Evolutionary conservation across 345 rosid genomes (phyloP), one percentile per base, ranked within the genome.

Genomic region (Orychophragmus violaceus): DNA sequence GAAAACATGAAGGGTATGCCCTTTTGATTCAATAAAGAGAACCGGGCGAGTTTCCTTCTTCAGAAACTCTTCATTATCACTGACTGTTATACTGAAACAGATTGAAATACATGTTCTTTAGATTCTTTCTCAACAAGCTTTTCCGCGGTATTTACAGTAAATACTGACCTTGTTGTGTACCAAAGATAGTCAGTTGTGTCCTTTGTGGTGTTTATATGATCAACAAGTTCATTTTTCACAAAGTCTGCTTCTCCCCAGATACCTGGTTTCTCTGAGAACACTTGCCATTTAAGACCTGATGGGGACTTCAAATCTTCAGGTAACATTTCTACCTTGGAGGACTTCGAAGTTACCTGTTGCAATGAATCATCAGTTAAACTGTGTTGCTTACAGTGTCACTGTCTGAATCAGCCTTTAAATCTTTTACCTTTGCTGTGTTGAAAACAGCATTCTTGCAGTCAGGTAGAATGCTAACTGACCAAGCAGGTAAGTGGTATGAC

Each of bases 391-490:
- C 17, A 5, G 12, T 45, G 32, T 11, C 42, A 6, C 36, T 63
- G 21, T 46, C 70, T 0, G 5, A 33, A 5, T 30, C 56, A 53
- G 22, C 25, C 17, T 50, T 30, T n/a, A n/a, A n/a, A n/a, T 23
- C 24, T 3, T 30, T 65, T 72, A 93, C 99, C 95, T 88, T 84
- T 36, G 99, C 97, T 4, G 96, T 80, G 84, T 94, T 94, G 72
- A 74, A 90, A 29, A 72, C 78, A 19, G 59, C 97, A 57, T 81
- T 83, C 79, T 82, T 88, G 86, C 99, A 94, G 79, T 90, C 96
- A 24, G 95, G 95, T 17, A 93, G 83, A 77, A 93, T 86, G 80
- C 98, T 93, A 55, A 93, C 90, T 27, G 97, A 93, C 98, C 98
- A 93, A 50, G 98, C 91, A 62, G 97, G 98, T 60, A 93, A 77